Evolutionary conservation across 345 rosid species (phyloP).

Genomic region (Hevea brasiliensis): DNA sequence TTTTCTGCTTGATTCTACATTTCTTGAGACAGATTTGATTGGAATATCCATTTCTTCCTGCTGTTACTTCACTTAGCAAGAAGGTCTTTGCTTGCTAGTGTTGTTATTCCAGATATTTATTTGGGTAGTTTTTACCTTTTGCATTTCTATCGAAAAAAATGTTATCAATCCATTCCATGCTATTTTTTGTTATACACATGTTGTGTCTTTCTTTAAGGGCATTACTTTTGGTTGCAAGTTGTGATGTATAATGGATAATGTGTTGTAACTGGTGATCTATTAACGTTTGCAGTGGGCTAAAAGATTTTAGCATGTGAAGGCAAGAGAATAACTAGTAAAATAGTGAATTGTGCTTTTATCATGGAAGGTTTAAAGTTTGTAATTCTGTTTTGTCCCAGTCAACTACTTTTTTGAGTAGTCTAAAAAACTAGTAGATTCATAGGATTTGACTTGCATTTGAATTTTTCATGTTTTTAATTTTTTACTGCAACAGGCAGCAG

Average conservation of each 20-base stretch:
- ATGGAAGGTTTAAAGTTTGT: not conserved
- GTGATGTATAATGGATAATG: not conserved
- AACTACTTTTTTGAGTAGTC: not conserved
- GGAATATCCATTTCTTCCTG: not conserved
- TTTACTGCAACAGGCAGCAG: conserved; percentile 52
- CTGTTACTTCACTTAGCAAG: too few species aligned
- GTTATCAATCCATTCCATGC: not conserved
- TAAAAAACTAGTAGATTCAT: not conserved
- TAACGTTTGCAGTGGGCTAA: not conserved
- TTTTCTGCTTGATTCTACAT: not conserved
- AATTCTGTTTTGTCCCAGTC: not conserved
- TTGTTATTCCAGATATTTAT: too few species aligned
- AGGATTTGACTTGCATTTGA: conserved; percentile 5
- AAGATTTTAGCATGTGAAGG: conserved; percentile 3
- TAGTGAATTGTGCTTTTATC: not conserved
- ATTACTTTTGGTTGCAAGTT: not conserved
- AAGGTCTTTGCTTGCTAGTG: too few species aligned
- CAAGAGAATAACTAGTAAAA: not conserved
- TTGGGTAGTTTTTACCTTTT: not conserved
- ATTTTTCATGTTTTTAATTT: conserved; percentile 15
- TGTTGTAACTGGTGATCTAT: not conserved
- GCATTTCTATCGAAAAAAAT: not conserved
- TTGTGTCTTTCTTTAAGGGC: not conserved
- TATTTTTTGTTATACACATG: not conserved
- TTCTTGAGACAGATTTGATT: not conserved